Evolutionary conservation across 2,329 filamentous ascomycete genomes (phyloP), one percentile per base, ranked within the genome.

Genomic region (Cordyceps militaris): DNA sequence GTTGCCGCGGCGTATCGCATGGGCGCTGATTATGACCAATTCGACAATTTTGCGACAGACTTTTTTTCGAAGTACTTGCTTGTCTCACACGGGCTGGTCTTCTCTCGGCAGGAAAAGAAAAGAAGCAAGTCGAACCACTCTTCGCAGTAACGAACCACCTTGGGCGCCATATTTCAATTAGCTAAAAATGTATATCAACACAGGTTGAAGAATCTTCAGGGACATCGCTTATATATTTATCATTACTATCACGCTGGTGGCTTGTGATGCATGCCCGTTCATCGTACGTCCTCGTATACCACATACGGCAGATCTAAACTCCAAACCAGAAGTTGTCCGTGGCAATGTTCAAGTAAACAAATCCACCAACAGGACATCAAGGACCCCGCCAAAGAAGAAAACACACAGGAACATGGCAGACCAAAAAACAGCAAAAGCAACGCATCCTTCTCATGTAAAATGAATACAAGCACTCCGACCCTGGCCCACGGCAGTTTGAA

Each of bases 1-100:
- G 87, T 89, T 49, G 83, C 85, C 4, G 87, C 86, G 2, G 87
- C 86, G 0, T 87, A 87, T 56, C 80, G 83, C 48, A 73, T 89
- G 0, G 87, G 87, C 0, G 87, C 86, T 0, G 73, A 77, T 1
- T 89, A 89, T 63, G 74, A 75, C 1, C 80, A 79, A 60, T 75
- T 87, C 14, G 83, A 87, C 64, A 74, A 79, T 71, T 69, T 78
- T 61, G 76, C 74, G 0, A 71, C 76, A 59, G 70, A 76, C 44
- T 74, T 79, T 60, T 78, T 79, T 54, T 67, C 70, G 51, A 79
- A 79, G 59, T 79, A 77, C 61, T 62, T 79, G 3, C 59, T 76
- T 3, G 61, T 79, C 5, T 77, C 74, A 1, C 76, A 79, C 58
- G 75, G 76, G 0, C 66, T 75, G 6, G 61, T 69, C 4, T 78